Evolutionary conservation across 768 basidiomycete species (phyloP).

Genomic region (Tubosaeta brunneosetosa): DNA sequence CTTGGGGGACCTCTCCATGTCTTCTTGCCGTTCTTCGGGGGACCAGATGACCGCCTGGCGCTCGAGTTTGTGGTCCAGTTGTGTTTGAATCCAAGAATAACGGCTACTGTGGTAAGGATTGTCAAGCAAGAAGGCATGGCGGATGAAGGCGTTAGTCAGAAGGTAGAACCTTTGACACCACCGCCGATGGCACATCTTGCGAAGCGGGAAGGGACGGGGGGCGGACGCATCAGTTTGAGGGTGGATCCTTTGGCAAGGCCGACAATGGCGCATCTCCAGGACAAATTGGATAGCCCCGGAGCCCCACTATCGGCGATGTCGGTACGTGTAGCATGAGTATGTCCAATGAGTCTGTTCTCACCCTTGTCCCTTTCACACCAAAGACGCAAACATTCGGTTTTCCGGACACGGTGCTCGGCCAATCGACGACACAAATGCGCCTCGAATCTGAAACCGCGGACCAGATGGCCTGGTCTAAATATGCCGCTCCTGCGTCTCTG

Average conservation of each 20-base stretch:
- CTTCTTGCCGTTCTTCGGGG: slow-evolving; percentile 90
- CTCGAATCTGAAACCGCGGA: slow-evolving; percentile 85
- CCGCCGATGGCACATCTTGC: background rate
- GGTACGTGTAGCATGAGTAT: slow-evolving; percentile 5
- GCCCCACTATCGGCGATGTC: background rate
- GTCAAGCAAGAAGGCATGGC: slow-evolving; percentile 40
- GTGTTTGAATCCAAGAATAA: slow-evolving; percentile 60
- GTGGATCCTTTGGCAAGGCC: slow-evolving; percentile 20
- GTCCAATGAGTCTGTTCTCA: background rate
- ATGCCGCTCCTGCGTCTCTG: slow-evolving; percentile 32
- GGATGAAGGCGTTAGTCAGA: background rate
- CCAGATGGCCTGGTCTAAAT: slow-evolving; percentile 67
- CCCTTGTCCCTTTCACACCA: background rate
- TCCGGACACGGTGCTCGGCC: slow-evolving; percentile 69
- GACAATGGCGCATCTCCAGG: slow-evolving; percentile 20
- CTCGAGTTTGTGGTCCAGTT: slow-evolving; percentile 82
- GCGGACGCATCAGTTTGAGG: background rate
- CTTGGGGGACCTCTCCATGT: slow-evolving; percentile 50
- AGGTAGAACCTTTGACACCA: background rate
- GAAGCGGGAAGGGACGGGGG: background rate
- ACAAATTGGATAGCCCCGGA: background rate
- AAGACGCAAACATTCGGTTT: slow-evolving; percentile 33
- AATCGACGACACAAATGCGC: slow-evolving; percentile 55
- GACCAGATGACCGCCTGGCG: slow-evolving; percentile 86
- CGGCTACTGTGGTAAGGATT: slow-evolving; percentile 72